These are phyloP conservation scores for Xylaria sp. DNA, from an alignment of 2,329 filamentous ascomycete species.

Conservation along the genomic window DNA sequence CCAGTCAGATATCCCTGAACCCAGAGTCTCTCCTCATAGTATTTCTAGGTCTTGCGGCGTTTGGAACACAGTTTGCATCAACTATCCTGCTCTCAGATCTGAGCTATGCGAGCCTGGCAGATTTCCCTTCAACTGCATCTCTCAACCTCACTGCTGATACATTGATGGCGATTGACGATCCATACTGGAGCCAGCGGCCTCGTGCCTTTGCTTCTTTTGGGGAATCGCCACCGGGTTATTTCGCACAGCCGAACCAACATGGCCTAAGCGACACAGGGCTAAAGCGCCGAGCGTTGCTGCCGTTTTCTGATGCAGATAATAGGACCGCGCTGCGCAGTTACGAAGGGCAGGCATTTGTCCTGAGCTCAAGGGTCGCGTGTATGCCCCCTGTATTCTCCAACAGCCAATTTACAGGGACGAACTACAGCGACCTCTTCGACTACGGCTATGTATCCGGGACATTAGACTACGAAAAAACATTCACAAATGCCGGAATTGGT, in stretches of 20 bases:
- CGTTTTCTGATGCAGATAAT: neutral
- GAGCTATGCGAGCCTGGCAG: neutral
- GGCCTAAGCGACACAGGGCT: slow-evolving; percentile 25
- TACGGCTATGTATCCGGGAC: neutral
- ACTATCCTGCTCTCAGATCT: slow-evolving; percentile 14
- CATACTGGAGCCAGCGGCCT: neutral
- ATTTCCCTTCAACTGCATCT: neutral
- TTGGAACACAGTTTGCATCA: slow-evolving; percentile 9
- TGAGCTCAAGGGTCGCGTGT: slow-evolving; percentile 19
- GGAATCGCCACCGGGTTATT: slow-evolving; percentile 9
- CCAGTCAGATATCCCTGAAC: neutral
- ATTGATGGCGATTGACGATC: neutral
- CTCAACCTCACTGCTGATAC: neutral
- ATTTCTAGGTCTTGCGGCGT: neutral
- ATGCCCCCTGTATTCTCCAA: slow-evolving; percentile 16
- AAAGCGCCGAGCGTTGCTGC: slow-evolving; percentile 13
- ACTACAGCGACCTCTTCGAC: neutral
- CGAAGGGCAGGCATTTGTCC: slow-evolving; percentile 12
- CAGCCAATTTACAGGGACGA: neutral
- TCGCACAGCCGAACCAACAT: slow-evolving; percentile 1
- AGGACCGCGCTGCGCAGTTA: slow-evolving; percentile 12
- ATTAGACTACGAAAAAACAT: neutral
- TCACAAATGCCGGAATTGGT: neutral
- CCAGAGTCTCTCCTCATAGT: slow-evolving; percentile 10
- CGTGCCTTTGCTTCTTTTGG: slow-evolving; percentile 17